These are phyloP conservation scores for Fusarium sp. DNA, from an alignment of 2,329 filamentous ascomycete species.

Conservation along the genomic window DNA sequence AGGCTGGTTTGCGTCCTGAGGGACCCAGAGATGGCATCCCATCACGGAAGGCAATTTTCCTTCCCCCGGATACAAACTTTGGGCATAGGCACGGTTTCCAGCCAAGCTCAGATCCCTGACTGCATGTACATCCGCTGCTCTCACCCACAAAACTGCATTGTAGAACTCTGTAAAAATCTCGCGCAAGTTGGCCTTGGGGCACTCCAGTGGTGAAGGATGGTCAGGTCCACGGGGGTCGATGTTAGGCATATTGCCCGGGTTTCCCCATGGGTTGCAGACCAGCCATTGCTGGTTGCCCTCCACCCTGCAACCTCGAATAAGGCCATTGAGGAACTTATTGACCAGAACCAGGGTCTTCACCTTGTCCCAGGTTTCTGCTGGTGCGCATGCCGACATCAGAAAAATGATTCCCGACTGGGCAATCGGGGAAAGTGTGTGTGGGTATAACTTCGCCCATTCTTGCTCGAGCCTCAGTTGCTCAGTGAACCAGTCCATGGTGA, in stretches of 20 bases:
- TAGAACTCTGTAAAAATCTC: not conserved
- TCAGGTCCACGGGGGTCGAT: not conserved
- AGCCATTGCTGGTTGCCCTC: not conserved
- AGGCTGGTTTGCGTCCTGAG: not conserved
- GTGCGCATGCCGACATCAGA: not conserved
- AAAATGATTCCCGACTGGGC: not conserved
- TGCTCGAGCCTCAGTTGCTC: not conserved
- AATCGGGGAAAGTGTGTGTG: not conserved
- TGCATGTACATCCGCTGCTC: not conserved
- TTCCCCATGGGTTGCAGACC: not conserved
- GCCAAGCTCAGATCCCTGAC: not conserved
- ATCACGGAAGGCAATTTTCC: not conserved
- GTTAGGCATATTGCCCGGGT: not conserved
- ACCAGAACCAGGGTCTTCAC: not conserved
- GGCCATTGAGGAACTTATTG: slow-evolving; percentile 5
- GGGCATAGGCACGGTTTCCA: not conserved
- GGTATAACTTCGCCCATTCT: not conserved
- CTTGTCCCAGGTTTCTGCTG: not conserved
- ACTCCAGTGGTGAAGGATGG: not conserved
- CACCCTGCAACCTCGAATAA: not conserved
- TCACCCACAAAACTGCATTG: not conserved
- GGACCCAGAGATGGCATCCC: not conserved
- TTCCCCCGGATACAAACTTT: not conserved
- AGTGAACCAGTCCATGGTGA: slow-evolving; percentile 1
- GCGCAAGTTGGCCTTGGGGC: not conserved